Conservation (phyloP, 257 asterid species). For the Linaria vulgaris region DNA sequence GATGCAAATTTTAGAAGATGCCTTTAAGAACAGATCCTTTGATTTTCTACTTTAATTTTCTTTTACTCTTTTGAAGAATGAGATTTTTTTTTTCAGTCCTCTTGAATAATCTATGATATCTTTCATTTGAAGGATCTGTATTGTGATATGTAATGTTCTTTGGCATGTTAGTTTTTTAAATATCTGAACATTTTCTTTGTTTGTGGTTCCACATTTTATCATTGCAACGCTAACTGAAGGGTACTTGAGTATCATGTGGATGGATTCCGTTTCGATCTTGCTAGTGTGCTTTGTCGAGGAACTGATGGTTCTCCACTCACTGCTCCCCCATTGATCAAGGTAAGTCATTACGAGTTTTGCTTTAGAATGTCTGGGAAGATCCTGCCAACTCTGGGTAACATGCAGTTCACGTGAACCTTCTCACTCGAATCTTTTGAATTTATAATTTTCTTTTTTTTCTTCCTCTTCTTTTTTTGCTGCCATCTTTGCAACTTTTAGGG, state of each 20-base stretch:
- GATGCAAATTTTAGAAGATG: constrained; percentile 2
- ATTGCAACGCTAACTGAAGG: constrained; percentile 50
- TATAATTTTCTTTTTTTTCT: neutral
- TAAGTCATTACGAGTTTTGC: constrained; percentile 28
- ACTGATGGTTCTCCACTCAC: constrained; percentile 85
- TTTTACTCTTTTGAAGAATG: neutral
- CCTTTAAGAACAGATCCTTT: neutral
- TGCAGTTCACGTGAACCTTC: constrained; percentile 14
- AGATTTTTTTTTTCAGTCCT: neutral
- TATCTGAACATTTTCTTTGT: neutral
- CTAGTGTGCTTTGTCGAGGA: constrained; percentile 96
- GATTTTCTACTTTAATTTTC: neutral
- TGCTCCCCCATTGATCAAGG: constrained; percentile 88
- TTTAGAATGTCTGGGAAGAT: constrained; percentile 8
- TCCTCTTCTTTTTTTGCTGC: neutral
- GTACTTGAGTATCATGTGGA: constrained; percentile 90
- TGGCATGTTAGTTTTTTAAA: constrained; percentile 6
- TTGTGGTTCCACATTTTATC: constrained; percentile 19
- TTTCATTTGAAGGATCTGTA: constrained; percentile 2
- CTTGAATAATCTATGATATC: neutral
- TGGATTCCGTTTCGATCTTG: constrained; percentile 97
- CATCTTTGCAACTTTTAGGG: neutral
- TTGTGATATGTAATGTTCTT: neutral
- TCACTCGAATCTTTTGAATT: no score
- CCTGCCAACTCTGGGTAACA: constrained; percentile 14